Evolutionary conservation across 345 rosid species (phyloP), one percentile per base, ranked within the genome.

Genomic region (Fremontodendron californicum): DNA sequence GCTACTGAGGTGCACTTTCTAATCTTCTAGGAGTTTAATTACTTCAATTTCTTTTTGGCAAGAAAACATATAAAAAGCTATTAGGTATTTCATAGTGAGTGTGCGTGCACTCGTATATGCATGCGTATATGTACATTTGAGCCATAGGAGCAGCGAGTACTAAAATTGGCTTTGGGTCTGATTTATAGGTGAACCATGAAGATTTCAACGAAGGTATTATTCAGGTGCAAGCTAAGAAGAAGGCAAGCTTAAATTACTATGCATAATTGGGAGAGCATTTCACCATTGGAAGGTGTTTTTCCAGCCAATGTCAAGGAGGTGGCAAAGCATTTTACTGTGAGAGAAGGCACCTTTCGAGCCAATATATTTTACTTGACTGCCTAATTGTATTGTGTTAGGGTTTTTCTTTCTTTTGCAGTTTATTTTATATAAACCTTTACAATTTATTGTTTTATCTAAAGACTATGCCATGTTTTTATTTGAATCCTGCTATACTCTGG

Each of bases 141-240:
- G 35, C 25, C 39, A 25, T 21, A 31, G 18, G 35, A 55, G 15
- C 8, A 9, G 31, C 9, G 42, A 40, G 11, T 45, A 16, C 54
- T 27, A 43, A 65, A 16, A 61, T 18, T 8, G 46, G n/a, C 21
- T 18, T 71, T 75, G 71, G 68, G 75, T 82, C 9, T 69, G 55
- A 76, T 80, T 33, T 81, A 55, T 80, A 96, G 99, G 98, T 96
- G 71, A 96, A 93, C 77, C 99, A 96, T 64, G 99, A 96, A 80
- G 99, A 96, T 84, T 96, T 94, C 81, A 92, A 96, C 45, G 99
- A 94, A 89, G 99, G 99, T n/a, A 94, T 96, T 71, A 96, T 96
- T 80, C 99, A 94, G 79, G 99, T 96, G 43, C 99, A 96, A 80
- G 99, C 99, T 5, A 96, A 96, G 97, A 96, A 96, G 98, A 96